A percentile compares a stretch with the other conserved stretches of the same genome.
phyloP scores from a whole-genome alignment of 257 asterid genomes.

The Nicotiana paniculata region DNA sequence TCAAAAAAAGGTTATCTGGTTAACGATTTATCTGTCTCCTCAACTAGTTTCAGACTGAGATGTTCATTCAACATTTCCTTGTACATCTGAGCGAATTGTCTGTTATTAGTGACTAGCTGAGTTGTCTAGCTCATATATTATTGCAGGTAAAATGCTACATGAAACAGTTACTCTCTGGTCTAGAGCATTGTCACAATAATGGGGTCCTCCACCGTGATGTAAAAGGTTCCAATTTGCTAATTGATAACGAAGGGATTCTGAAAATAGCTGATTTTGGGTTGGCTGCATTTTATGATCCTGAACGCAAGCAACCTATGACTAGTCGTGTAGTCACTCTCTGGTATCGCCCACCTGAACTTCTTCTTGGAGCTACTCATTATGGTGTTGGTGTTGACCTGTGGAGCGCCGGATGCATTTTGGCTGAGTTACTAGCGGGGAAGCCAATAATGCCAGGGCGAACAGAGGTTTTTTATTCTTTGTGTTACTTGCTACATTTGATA shows the following conservation, averaged over 20 bases:
- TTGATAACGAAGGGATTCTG: constrained; percentile 63
- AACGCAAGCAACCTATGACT: constrained; percentile 64
- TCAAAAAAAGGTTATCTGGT: no score
- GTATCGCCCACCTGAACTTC: constrained; percentile 97
- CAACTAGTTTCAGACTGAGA: background rate
- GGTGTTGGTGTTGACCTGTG: constrained; percentile 87
- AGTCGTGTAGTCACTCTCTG: constrained; percentile 92
- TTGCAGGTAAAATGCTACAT: constrained; percentile 82
- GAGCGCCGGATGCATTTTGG: constrained; percentile 97
- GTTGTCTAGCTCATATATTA: constrained; percentile 8
- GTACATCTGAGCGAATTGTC: background rate
- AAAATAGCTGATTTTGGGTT: constrained; percentile 93
- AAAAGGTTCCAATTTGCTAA: constrained; percentile 80
- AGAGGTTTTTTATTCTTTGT: constrained; percentile 46
- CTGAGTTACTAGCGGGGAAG: constrained; percentile 75
- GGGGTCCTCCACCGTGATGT: constrained; percentile 93
- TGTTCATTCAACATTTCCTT: no score
- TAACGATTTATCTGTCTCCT: background rate
- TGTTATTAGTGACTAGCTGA: constrained; percentile 1
- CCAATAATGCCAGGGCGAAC: constrained; percentile 93
- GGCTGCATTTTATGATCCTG: constrained; percentile 68
- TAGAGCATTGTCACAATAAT: constrained; percentile 87
- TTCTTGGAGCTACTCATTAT: constrained; percentile 73
- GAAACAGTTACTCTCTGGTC: constrained; percentile 78
- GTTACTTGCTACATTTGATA: background rate